phyloP scores from a whole-genome alignment of 768 basidiomycete genomes.

The Serendipita indica region DNA sequence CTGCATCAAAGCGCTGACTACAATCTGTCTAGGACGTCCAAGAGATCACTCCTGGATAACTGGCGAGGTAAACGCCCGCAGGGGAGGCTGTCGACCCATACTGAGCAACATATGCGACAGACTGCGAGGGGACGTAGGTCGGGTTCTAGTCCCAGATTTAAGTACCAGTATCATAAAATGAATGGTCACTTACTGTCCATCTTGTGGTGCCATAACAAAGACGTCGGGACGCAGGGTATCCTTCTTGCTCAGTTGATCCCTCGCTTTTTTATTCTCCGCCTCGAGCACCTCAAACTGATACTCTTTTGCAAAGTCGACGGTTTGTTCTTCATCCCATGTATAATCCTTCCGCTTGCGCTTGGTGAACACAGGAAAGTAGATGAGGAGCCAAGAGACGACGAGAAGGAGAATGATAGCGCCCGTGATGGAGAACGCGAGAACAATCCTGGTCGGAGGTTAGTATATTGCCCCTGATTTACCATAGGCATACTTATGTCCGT shows the following conservation, averaged over 20 bases:
- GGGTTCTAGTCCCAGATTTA: too few relatives aligned
- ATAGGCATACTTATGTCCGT: background rate
- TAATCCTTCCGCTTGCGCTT: background rate
- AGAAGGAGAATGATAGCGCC: background rate
- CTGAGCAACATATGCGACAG: too few relatives aligned
- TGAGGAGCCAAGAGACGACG: background rate
- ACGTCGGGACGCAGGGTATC: background rate
- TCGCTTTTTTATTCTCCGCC: background rate
- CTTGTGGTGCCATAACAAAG: too few relatives aligned
- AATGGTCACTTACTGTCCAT: too few relatives aligned
- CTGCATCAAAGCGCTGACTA: too few relatives aligned
- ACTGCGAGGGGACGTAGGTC: too few relatives aligned
- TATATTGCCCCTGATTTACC: too few relatives aligned
- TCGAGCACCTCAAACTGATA: background rate
- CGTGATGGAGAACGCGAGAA: background rate
- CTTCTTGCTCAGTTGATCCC: background rate
- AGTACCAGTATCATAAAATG: too few relatives aligned
- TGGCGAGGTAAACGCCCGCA: too few relatives aligned
- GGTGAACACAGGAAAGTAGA: background rate
- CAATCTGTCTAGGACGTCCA: too few relatives aligned
- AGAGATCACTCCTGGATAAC: too few relatives aligned
- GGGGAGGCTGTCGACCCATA: too few relatives aligned
- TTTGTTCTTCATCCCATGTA: background rate
- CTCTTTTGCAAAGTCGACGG: background rate
- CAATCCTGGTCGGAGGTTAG: background rate